Percentiles rank a stretch among this genome's conserved stretches.
These are phyloP conservation scores for Glaciozyma martinii DNA, from an alignment of 768 basidiomycete genomes.

Conservation along the genomic window DNA sequence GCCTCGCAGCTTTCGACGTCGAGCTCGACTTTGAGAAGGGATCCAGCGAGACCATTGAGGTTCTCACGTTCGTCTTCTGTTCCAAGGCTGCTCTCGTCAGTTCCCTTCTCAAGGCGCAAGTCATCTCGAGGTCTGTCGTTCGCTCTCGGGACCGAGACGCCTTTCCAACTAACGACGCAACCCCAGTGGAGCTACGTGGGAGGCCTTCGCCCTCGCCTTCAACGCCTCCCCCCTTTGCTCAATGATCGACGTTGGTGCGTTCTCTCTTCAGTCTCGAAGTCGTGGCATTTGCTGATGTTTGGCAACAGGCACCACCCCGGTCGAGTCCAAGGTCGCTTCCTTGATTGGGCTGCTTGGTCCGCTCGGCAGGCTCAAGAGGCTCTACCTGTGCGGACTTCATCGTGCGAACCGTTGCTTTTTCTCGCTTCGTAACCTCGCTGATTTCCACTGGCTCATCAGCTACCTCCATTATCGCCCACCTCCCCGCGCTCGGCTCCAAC, in stretches of 20 bases:
- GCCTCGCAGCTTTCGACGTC: neutral
- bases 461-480: neutral
- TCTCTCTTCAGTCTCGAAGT: neutral
- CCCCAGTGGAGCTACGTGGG: neutral
- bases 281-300: no score
- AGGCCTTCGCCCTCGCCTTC: constrained; percentile 2
- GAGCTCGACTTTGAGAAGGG: neutral
- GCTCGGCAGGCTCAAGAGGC: neutral
- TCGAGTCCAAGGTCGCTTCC: neutral
- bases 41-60: neutral
- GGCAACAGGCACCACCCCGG: neutral
- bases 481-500: neutral
- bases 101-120: neutral
- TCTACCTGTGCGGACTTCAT: constrained; percentile 9
- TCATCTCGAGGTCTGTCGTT: neutral
- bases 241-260: neutral
- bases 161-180: no score
- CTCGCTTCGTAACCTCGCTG: neutral
- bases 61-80: neutral
- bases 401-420: constrained; percentile 1
- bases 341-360: neutral
- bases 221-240: neutral
- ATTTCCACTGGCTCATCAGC: neutral
- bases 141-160: no score
- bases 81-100: neutral